Base-by-base conservation (phyloP, 768 basidiomycete genomes). In the Boletus huronensis region DNA sequence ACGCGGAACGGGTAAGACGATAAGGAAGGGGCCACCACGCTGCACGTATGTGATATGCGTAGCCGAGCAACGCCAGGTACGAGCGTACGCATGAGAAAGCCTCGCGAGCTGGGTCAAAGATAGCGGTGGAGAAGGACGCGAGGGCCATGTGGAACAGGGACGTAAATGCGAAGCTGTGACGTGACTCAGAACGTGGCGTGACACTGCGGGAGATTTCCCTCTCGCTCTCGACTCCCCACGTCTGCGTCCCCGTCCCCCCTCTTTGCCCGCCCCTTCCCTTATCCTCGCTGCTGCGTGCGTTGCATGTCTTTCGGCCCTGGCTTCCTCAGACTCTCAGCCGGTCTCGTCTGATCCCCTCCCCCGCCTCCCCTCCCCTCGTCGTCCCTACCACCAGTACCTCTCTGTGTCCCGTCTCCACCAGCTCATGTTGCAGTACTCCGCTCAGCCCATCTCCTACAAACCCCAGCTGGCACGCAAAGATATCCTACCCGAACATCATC, bases 391-490 rank as follows among this genome's bases (percentile, higher is more conserved):
- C 57, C 64, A 62, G 53, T 67, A 58, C 62, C 67, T 68, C 49
- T 63, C 65, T 38, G 68, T 67, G 38, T 67, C 64, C 53, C 62
- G 47, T 39, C 61, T 66, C 11, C 64, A 58, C 59, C 58, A 68
- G 59, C 77, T 70, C 72, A 85, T 85, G 83, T 81, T 84, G 79
- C 82, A 83, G 74, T 81, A 80, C 8, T 71, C 69, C 21, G 70
- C 70, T 3, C 69, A 70, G 49, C 69, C 70, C 58, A 62, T 71
- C 43, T 28, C 70, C 19, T 72, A 70, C 59, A 70, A 59, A 43
- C 39, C 63, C 19, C 64, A 66, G 17, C 23, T 60, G 1, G 47
- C 61, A 38, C 68, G 70, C 59, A 70, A 66, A 70, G 68, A 70
- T 64, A 72, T 71, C 58, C 36, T 64, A 68, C 58, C 56, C 19